Evolutionary conservation across 2,329 filamentous ascomycete genomes (phyloP).

Genomic region (Lecanicillium sp.): DNA sequence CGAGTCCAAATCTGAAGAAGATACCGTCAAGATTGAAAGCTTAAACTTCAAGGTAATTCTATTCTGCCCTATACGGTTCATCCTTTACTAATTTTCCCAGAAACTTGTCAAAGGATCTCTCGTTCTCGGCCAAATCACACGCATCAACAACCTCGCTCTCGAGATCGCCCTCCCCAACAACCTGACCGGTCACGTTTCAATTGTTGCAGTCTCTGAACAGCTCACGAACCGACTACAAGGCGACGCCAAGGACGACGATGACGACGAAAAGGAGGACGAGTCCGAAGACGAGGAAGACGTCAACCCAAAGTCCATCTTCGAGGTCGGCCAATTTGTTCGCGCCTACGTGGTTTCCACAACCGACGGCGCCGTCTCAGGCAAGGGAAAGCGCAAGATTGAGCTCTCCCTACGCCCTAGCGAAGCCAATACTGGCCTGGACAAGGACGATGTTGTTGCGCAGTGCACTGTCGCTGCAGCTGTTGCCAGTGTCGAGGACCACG

Average conservation of each 20-base stretch:
- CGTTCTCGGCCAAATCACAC: conserved; percentile 78
- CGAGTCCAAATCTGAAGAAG: conserved; percentile 39
- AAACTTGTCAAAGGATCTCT: conserved; percentile 79
- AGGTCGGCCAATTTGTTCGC: conserved; percentile 80
- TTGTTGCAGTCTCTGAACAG: conserved; percentile 82
- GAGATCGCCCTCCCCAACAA: conserved; percentile 87
- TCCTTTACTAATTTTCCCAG: conserved; percentile 36
- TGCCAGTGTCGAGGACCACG: conserved; percentile 90
- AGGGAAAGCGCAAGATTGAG: conserved; percentile 76
- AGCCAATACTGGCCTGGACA: conserved; percentile 68
- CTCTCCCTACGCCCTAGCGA: conserved; percentile 75
- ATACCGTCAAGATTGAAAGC: conserved; percentile 69
- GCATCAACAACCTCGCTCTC: conserved; percentile 74
- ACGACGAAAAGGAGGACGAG: conserved; percentile 49
- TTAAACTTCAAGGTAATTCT: conserved; percentile 74
- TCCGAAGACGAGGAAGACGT: conserved; percentile 53
- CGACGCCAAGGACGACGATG: conserved; percentile 46
- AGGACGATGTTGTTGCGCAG: conserved; percentile 68
- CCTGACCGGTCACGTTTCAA: conserved; percentile 78
- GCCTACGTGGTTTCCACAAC: conserved; percentile 75
- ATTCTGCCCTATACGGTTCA: conserved; percentile 1
- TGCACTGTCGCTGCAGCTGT: conserved; percentile 82
- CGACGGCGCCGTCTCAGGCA: conserved; percentile 55
- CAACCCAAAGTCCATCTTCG: conserved; percentile 69
- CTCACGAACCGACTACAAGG: conserved; percentile 72